These are phyloP conservation scores for Juglanconis oblonga DNA, from an alignment of 2,329 filamentous ascomycete species.

Conservation along the genomic window DNA sequence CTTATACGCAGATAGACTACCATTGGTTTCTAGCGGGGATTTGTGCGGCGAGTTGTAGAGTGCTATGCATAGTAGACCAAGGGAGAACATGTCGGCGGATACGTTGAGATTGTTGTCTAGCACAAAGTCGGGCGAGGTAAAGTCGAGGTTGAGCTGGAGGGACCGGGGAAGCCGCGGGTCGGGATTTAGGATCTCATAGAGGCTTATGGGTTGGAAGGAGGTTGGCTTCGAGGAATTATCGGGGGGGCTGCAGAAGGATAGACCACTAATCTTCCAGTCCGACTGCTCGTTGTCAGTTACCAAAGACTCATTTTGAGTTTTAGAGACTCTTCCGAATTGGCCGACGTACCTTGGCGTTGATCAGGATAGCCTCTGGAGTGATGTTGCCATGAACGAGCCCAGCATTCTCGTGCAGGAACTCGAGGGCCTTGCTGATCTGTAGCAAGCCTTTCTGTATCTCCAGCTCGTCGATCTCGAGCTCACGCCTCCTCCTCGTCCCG, in stretches of 20 bases:
- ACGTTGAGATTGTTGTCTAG: constrained; percentile 84
- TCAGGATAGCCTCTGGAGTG: constrained; percentile 87
- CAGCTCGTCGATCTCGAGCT: constrained; percentile 91
- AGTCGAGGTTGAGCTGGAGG: constrained; percentile 90
- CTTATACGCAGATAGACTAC: constrained; percentile 81
- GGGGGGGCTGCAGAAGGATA: constrained; percentile 81
- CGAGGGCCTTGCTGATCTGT: constrained; percentile 88
- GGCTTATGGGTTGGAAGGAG: constrained; percentile 73
- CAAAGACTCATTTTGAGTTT: not conserved
- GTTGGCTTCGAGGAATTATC: constrained; percentile 72
- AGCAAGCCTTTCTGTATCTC: constrained; percentile 96
- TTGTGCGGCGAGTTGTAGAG: constrained; percentile 92
- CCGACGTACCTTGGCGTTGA: constrained; percentile 78
- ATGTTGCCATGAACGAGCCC: constrained; percentile 91
- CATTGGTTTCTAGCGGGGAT: constrained; percentile 80
- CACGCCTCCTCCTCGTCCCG: constrained; percentile 68
- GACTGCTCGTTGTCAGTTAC: constrained; percentile 51
- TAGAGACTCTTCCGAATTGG: not conserved
- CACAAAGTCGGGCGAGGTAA: constrained; percentile 90
- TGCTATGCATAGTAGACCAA: constrained; percentile 83
- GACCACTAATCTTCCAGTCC: constrained; percentile 97
- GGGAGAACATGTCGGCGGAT: constrained; percentile 87
- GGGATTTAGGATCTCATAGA: constrained; percentile 80
- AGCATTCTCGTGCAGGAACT: constrained; percentile 94
- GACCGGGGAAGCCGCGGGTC: constrained; percentile 77